phyloP scores from a whole-genome alignment of 2,329 filamentous ascomycete genomes.

The Exophiala lecanii-corni region DNA sequence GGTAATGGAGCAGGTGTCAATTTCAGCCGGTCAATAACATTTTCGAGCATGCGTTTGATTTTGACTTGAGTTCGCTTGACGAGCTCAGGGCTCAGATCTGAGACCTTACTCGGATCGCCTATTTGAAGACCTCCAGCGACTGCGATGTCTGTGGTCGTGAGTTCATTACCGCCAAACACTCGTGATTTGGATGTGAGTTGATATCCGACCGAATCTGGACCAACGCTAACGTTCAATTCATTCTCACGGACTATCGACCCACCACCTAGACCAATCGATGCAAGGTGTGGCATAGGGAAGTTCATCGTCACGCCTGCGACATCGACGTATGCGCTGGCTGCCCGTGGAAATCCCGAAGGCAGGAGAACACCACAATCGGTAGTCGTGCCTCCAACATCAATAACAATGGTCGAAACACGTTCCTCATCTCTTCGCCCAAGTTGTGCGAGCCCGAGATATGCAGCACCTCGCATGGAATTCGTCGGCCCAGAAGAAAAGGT shows the following conservation, averaged over 20 bases:
- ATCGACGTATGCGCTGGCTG: slow-evolving; percentile 59
- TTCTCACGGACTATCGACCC: slow-evolving; percentile 43
- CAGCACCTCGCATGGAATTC: slow-evolving; percentile 51
- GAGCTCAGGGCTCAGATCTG: slow-evolving; percentile 15
- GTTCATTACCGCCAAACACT: slow-evolving; percentile 52
- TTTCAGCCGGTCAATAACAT: slow-evolving; percentile 54
- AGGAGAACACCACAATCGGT: slow-evolving; percentile 60
- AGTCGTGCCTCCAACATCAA: slow-evolving; percentile 64
- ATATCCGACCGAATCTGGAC: slow-evolving; percentile 60
- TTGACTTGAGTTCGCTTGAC: slow-evolving; percentile 30
- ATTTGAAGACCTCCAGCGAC: slow-evolving; percentile 27
- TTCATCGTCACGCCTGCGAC: slow-evolving; percentile 61
- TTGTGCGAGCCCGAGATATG: slow-evolving; percentile 29
- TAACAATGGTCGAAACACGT: slow-evolving; percentile 44
- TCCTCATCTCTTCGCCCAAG: slow-evolving; percentile 1
- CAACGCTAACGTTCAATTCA: slow-evolving; percentile 43
- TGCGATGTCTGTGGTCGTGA: slow-evolving; percentile 51
- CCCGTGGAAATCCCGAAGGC: slow-evolving; percentile 59
- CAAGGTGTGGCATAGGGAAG: slow-evolving; percentile 54
- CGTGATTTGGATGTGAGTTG: slow-evolving; percentile 51
- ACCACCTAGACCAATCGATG: slow-evolving; percentile 54
- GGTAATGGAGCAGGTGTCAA: slow-evolving; percentile 47
- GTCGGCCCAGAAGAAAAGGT: slow-evolving; percentile 51
- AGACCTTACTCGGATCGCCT: slow-evolving; percentile 2
- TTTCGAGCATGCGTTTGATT: slow-evolving; percentile 47